phyloP scores from a whole-genome alignment of 331 rosid species.

The Malus hybrid region DNA sequence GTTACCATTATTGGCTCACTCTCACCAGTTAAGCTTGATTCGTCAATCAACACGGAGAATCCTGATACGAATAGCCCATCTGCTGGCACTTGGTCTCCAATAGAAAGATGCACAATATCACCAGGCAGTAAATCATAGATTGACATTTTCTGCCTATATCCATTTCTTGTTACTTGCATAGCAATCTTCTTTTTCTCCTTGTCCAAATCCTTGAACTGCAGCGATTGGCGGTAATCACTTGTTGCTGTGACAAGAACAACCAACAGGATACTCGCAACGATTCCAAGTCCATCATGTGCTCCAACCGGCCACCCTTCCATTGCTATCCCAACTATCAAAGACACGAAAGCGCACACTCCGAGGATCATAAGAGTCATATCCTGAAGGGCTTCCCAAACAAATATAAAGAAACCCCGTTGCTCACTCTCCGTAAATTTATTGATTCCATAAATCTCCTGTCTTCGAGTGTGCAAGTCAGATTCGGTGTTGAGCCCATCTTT shows the following conservation, averaged over 20 bases:
- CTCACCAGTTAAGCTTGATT: conserved; percentile 95
- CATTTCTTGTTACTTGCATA: conserved; percentile 82
- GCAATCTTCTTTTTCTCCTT: conserved; percentile 91
- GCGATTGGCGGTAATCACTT: conserved; percentile 90
- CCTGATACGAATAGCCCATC: conserved; percentile 88
- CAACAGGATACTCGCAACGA: conserved; percentile 85
- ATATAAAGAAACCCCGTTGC: conserved; percentile 64
- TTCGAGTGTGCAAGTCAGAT: conserved; percentile 26
- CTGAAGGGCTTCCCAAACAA: conserved; percentile 98
- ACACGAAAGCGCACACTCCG: conserved; percentile 80
- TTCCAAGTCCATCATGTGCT: conserved; percentile 96
- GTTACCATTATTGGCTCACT: conserved; percentile 81
- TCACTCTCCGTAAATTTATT: conserved; percentile 75
- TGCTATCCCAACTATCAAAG: conserved; percentile 72
- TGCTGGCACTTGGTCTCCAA: conserved; percentile 96
- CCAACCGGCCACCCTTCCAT: conserved; percentile 96
- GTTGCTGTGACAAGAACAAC: conserved; percentile 94
- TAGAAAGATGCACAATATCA: conserved; percentile 79
- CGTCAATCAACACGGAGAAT: conserved; percentile 77
- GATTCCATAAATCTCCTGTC: conserved; percentile 65
- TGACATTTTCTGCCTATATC: conserved; percentile 89
- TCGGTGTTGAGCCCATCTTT: conserved; percentile 47
- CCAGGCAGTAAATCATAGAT: conserved; percentile 93
- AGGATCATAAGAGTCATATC: conserved; percentile 98
- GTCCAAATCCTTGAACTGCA: conserved; percentile 94